A percentile compares a stretch with the other conserved stretches of the same genome.
These are phyloP conservation scores for Boletus rubropictus DNA, from an alignment of 768 basidiomycete species.

Conservation along the genomic window DNA sequence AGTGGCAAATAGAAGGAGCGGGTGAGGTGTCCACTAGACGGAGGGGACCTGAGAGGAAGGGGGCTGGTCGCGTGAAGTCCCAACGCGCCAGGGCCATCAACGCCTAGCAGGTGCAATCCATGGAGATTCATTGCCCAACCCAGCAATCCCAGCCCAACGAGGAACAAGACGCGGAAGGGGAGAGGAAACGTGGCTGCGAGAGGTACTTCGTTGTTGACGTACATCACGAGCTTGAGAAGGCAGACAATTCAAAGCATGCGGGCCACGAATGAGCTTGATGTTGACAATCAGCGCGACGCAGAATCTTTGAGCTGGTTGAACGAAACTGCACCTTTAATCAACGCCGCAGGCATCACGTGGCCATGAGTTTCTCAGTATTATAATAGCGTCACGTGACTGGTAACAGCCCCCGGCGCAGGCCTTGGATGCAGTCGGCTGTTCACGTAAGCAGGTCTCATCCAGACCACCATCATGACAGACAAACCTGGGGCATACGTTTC, in stretches of 20 bases:
- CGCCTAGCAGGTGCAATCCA: constrained; percentile 61
- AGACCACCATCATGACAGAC: constrained; percentile 23
- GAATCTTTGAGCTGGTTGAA: neutral
- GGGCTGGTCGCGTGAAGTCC: constrained; percentile 40
- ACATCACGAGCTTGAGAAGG: constrained; percentile 24
- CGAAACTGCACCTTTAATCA: neutral
- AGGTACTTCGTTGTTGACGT: constrained; percentile 36
- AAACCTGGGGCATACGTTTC: constrained; percentile 33
- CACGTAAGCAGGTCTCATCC: neutral
- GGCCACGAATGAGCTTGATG: neutral
- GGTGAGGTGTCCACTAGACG: constrained; percentile 21
- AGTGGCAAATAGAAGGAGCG: constrained; percentile 47
- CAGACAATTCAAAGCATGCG: constrained; percentile 4
- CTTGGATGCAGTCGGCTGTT: neutral
- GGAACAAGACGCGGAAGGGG: constrained; percentile 83
- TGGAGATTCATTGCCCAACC: constrained; percentile 95
- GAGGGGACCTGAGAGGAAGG: constrained; percentile 21
- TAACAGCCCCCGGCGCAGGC: no score
- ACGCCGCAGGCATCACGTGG: no score
- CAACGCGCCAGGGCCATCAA: constrained; percentile 70
- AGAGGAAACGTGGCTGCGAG: constrained; percentile 69
- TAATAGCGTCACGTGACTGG: no score
- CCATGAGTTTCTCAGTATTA: no score
- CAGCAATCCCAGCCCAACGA: constrained; percentile 73
- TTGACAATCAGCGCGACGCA: neutral